These are phyloP conservation scores for Fusarium scirpi DNA, from an alignment of 2,329 filamentous ascomycete species.

Conservation along the genomic window DNA sequence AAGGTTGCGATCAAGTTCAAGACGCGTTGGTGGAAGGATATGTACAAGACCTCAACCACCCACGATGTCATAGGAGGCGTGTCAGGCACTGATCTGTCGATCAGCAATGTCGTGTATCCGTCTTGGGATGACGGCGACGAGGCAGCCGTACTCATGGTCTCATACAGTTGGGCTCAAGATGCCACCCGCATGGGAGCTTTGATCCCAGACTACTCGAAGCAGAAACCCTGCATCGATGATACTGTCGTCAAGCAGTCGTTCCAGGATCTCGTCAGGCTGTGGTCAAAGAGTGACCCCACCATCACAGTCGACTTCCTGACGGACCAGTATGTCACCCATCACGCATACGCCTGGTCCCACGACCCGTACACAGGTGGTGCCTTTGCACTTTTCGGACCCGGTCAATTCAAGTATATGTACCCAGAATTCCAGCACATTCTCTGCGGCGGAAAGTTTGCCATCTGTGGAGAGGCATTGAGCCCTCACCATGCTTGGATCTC, in stretches of 20 bases:
- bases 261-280: conserved; percentile 25
- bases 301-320: conserved; percentile 11
- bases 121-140: conserved; percentile 23
- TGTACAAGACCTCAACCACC: neutral
- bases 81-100: conserved; percentile 1
- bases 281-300: neutral
- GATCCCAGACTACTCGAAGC: conserved; percentile 13
- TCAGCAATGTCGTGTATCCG: conserved; percentile 27
- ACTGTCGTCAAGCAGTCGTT: conserved; percentile 17
- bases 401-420: conserved; percentile 55
- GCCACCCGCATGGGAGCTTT: conserved; percentile 32
- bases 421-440: conserved; percentile 46
- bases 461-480: conserved; percentile 54
- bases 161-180: conserved; percentile 39
- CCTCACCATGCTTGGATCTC: conserved; percentile 56
- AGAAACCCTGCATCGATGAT: conserved; percentile 5
- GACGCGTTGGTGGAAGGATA: conserved; percentile 28
- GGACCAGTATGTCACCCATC: conserved; percentile 39
- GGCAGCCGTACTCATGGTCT: conserved; percentile 20
- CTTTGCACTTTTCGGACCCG: conserved; percentile 56
- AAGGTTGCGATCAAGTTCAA: conserved; percentile 39
- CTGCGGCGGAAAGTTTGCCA: conserved; percentile 47
- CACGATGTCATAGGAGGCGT: neutral
- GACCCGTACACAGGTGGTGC: conserved; percentile 52
- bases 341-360: conserved; percentile 54